Evolutionary conservation across 2,329 filamentous ascomycete genomes (phyloP).

Genomic region (Colletotrichum scovillei): DNA sequence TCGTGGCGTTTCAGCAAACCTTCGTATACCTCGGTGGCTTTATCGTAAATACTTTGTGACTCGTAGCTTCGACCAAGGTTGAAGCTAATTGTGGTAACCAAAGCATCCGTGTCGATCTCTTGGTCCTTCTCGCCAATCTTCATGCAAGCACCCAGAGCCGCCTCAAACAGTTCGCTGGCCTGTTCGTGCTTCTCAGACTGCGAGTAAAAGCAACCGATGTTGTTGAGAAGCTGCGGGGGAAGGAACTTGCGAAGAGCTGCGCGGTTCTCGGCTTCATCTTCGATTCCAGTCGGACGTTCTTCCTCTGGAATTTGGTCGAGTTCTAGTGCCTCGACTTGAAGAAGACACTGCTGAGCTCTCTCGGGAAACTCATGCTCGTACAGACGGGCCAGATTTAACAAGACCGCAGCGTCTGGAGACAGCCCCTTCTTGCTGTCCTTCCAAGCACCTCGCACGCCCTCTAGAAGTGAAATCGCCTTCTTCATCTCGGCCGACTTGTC

Average conservation of each 20-base stretch:
- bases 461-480: slow-evolving; percentile 87
- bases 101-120: slow-evolving; percentile 84
- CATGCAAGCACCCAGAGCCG: slow-evolving; percentile 89
- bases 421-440: slow-evolving; percentile 91
- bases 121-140: slow-evolving; percentile 81
- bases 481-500: slow-evolving; percentile 88
- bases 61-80: slow-evolving; percentile 96
- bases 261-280: slow-evolving; percentile 69
- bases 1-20: slow-evolving; percentile 84
- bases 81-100: slow-evolving; percentile 96
- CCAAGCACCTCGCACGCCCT: slow-evolving; percentile 88
- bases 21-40: slow-evolving; percentile 90
- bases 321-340: slow-evolving; percentile 92
- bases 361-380: slow-evolving; percentile 90
- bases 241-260: slow-evolving; percentile 78
- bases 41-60: slow-evolving; percentile 80
- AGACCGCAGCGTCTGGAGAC: slow-evolving; percentile 83
- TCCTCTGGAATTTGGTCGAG: slow-evolving; percentile 80
- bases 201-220: slow-evolving; percentile 96
- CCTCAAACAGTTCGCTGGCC: slow-evolving; percentile 90
- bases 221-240: slow-evolving; percentile 93
- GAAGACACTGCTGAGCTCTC: slow-evolving; percentile 90
- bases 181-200: slow-evolving; percentile 84
- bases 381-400: slow-evolving; percentile 90
- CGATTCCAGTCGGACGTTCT: slow-evolving; percentile 68